phyloP scores from a whole-genome alignment of 2,329 filamentous ascomycete genomes.

The Leptographium radiaticola region DNA sequence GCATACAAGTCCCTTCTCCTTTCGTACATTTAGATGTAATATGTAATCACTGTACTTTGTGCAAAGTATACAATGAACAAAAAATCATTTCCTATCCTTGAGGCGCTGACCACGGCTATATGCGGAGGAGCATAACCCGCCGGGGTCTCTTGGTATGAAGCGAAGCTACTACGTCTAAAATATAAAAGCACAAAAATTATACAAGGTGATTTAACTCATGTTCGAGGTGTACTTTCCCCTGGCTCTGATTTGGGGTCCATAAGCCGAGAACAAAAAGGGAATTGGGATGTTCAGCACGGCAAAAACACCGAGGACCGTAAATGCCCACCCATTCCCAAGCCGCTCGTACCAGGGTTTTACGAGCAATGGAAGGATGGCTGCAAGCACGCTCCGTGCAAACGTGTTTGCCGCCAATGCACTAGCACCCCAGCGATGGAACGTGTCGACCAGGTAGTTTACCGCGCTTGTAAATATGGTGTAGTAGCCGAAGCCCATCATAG shows the following conservation, averaged over 20 bases:
- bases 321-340: slow-evolving; percentile 49
- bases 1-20: too few species aligned
- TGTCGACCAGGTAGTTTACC: slow-evolving; percentile 40
- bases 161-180: too few species aligned
- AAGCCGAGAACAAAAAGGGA: slow-evolving; percentile 25
- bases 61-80: too few species aligned
- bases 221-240: not conserved
- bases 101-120: too few species aligned
- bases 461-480: slow-evolving; percentile 37
- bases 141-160: too few species aligned
- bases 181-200: too few species aligned
- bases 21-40: too few species aligned
- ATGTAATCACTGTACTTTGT: too few species aligned
- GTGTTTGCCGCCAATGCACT: slow-evolving; percentile 52
- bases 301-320: slow-evolving; percentile 32
- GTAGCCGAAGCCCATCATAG: slow-evolving; percentile 21
- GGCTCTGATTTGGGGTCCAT: not conserved
- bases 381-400: slow-evolving; percentile 41
- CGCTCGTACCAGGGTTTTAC: slow-evolving; percentile 46
- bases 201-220: not conserved
- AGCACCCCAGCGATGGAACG: slow-evolving; percentile 44
- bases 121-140: too few species aligned
- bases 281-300: slow-evolving; percentile 35
- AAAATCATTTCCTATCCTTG: too few species aligned
- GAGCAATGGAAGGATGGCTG: slow-evolving; percentile 45